phyloP scores from a whole-genome alignment of 2,329 filamentous ascomycete species.

The Sarocladiaceae sp. region DNA sequence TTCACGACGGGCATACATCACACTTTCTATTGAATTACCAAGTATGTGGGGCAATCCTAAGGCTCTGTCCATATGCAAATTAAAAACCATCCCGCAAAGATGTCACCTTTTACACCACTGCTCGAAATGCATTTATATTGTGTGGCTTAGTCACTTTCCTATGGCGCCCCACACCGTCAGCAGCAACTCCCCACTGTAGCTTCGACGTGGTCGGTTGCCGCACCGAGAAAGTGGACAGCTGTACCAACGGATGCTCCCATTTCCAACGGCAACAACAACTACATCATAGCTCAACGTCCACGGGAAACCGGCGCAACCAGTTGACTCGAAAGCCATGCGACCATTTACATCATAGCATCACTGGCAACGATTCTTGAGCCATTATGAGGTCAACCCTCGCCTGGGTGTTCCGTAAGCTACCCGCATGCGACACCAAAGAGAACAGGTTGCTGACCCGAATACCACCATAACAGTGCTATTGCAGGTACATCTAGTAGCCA shows the following conservation, averaged over 20 bases:
- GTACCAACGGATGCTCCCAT: background rate
- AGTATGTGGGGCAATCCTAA: no score
- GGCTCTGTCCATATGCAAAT: no score
- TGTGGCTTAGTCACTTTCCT: background rate
- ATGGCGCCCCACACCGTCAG: background rate
- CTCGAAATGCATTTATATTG: background rate
- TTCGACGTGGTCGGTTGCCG: background rate
- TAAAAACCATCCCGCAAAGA: no score
- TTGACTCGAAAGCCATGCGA: background rate
- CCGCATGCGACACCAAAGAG: conserved; percentile 2
- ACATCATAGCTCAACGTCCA: background rate
- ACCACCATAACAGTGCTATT: conserved; percentile 35
- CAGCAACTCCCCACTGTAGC: conserved; percentile 2
- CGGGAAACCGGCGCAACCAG: background rate
- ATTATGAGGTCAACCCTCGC: conserved; percentile 36
- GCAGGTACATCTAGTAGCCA: conserved; percentile 36
- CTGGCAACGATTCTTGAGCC: background rate
- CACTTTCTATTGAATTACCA: no score
- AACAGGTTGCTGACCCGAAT: conserved; percentile 21
- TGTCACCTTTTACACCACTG: no score
- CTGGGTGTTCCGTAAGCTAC: conserved; percentile 38
- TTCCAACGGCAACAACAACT: background rate
- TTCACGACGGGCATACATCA: no score
- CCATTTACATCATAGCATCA: background rate
- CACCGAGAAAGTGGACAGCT: conserved; percentile 3